Evolutionary conservation across 2,329 filamentous ascomycete species (phyloP), one percentile per base, ranked within the genome.

Genomic region (Herpotrichia juniperi): DNA sequence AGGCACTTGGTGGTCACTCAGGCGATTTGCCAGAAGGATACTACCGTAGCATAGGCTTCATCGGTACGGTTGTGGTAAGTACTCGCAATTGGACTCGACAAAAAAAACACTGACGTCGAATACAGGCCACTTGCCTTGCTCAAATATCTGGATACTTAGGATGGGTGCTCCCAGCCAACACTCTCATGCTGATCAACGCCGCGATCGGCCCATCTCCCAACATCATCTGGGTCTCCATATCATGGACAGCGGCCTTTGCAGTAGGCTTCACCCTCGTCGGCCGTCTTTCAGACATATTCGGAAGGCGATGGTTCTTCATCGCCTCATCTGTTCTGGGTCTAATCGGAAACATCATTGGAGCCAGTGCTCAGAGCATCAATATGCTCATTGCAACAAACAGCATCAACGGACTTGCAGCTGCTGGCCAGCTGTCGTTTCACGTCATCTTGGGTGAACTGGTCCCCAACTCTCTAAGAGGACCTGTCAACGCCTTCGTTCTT

Each of bases 391-490:
- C 30, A 3, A 66, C 64, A 4, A 67, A 69, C 44, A 59, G 60
- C 6, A 67, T 75, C 48, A 73, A 75, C 22, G 73, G 73, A 3
- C 62, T 75, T 17, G 73, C 71, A 5, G 70, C 71, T 34, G 70
- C 73, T 19, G 72, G 71, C 30, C 73, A 76, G 53, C 63, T 73
- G 2, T 75, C 72, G 0, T 75, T 75, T 59, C 66, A 68, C 51
- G 68, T 72, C 43, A 70, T 74, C 10, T 59, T 75, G 0, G 71
- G 70, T 5, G 73, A 76, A 48, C 66, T 76, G 4, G 72, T 75
- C 5, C 69, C 73, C 4, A 74, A 69, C 43, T 55, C 56, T 0
- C 22, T 62, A 9, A 57, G 67, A 57, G 66, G 66, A 21, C 65
- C 68, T 1, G 67, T 74, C 50, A 76, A 74, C 25, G 68, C 66